Conservation (phyloP, 352 stramenopile genomes). For the Globisporangium camurandrum region DNA sequence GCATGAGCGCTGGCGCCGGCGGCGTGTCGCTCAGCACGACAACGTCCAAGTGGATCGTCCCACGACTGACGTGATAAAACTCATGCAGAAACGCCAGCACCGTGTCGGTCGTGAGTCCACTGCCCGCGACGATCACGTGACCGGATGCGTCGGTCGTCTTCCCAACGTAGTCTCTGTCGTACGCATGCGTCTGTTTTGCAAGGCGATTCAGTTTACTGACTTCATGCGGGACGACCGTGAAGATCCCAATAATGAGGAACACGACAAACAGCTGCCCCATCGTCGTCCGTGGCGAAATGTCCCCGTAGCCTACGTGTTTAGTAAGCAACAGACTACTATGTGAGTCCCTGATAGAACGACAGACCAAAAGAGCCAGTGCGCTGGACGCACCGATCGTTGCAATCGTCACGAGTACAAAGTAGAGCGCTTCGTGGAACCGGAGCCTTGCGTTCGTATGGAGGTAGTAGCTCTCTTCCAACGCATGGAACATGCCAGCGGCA, state of each 20-base stretch:
- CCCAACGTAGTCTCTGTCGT: conserved; percentile 48
- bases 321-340: no score
- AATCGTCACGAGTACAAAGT: conserved; percentile 68
- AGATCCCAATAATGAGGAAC: conserved; percentile 55
- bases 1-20: conserved; percentile 27
- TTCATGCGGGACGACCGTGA: conserved; percentile 55
- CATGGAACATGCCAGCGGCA: conserved; percentile 57
- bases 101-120: conserved; percentile 30
- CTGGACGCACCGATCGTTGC: conserved; percentile 49
- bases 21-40: conserved; percentile 47
- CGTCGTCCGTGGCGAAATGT: conserved; percentile 40
- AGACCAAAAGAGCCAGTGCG: neutral
- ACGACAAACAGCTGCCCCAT: conserved; percentile 67
- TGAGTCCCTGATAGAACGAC: neutral
- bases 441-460: conserved; percentile 22
- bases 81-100: conserved; percentile 61
- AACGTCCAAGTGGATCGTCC: conserved; percentile 51
- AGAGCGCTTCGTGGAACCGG: conserved; percentile 57
- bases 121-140: conserved; percentile 54
- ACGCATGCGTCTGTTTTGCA: conserved; percentile 45
- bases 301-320: conserved; percentile 70
- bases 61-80: conserved; percentile 61
- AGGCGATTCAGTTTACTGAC: conserved; percentile 54
- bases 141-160: conserved; percentile 29
- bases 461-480: conserved; percentile 44